Evolutionary conservation across 169 alveolate species (phyloP), one percentile per base, ranked within the genome.

Genomic region (Cryptosporidium andersoni): DNA sequence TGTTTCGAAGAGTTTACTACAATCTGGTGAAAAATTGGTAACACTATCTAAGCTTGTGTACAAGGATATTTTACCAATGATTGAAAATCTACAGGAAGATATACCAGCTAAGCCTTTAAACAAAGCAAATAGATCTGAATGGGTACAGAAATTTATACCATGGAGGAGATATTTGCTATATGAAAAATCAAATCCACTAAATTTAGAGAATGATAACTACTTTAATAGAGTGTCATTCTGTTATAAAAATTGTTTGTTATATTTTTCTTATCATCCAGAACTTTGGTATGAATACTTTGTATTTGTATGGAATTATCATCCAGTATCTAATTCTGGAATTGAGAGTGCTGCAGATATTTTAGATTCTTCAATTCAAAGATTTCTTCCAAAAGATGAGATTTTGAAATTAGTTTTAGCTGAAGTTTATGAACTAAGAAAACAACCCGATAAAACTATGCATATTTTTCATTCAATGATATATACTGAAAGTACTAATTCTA

Each of bases 251-350:
- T 74, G 85, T 58, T 47, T 74, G 6, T 36, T 74, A 60, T 74
- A 74, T 40, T 74, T 74, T 12, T 74, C 85, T 9, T 74, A 74
- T 60, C 66, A 74, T 45, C 85, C 85, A 14, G 85, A 74, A 25
- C 37, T 74, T 25, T 74, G 85, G 85, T 74, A 74, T 37, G 85
- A 74, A 14, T 74, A 74, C 37, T 74, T 74, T 74, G 60, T 74
- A 42, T 74, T 74, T 74, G 85, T 74, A n/a, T 74, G 85, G 85
- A 74, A 60, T 14, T 60, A 43, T 34, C 85, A 74, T 60, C 85
- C 85, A 16, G 58, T 74, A 36, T 68, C 55, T 37, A 6, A 36
- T 4, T 58, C 85, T 40, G 85, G 85, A 36, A 43, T 74, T 5
- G 85, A 74, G 1, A 74, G 55, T 48, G 85, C 85, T 8, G 55